These are phyloP conservation scores for Cyathus olla DNA, from an alignment of 1,284 basidiomycete genomes.

Conservation along the genomic window DNA sequence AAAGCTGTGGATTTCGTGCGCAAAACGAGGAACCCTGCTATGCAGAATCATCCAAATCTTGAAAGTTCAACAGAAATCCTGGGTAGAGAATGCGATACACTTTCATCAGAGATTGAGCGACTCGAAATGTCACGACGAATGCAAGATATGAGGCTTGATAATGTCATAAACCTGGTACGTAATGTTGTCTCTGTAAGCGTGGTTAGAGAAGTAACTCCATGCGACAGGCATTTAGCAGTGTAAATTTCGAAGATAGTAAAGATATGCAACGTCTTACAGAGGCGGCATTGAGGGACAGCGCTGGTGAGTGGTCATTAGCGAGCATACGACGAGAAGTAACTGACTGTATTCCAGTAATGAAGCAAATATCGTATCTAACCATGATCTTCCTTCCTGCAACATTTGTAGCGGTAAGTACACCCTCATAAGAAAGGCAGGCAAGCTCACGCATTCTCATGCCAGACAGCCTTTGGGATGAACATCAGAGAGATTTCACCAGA, in stretches of 20 bases:
- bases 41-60: conserved; percentile 49
- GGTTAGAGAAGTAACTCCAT: neutral
- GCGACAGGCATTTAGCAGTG: conserved; percentile 50
- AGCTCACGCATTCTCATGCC: neutral
- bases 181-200: too few relatives aligned
- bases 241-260: conserved; percentile 56
- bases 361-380: conserved; percentile 60
- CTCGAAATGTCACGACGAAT: conserved; percentile 54
- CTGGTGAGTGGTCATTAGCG: conserved; percentile 17
- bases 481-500: conserved; percentile 46
- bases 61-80: conserved; percentile 37
- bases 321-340: neutral
- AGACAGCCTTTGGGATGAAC: conserved; percentile 68
- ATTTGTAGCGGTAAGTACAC: conserved; percentile 53
- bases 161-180: conserved; percentile 62
- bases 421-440: too few relatives aligned
- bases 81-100: conserved; percentile 51
- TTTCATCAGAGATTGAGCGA: conserved; percentile 58
- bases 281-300: conserved; percentile 49
- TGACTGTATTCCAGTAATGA: conserved; percentile 47
- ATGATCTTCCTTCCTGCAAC: conserved; percentile 65
- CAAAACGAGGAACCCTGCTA: conserved; percentile 50
- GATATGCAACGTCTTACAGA: conserved; percentile 47
- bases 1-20: conserved; percentile 54
- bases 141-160: conserved; percentile 58